phyloP scores from a whole-genome alignment of 495 filamentous ascomycete genomes.

The Xylaria palmicola region DNA sequence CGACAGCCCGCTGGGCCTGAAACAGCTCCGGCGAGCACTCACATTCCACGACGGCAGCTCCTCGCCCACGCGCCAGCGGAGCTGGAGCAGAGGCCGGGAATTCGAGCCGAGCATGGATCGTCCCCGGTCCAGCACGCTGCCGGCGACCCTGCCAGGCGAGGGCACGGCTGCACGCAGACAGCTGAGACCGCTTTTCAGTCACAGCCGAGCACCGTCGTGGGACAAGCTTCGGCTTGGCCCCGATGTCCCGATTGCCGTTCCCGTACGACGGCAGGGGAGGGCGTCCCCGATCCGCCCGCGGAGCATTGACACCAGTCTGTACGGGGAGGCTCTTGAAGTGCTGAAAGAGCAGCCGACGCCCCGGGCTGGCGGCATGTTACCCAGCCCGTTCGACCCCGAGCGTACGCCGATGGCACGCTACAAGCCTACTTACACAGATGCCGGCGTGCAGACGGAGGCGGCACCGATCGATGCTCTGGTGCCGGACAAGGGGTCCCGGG shows the following conservation, averaged over 20 bases:
- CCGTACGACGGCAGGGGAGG: slow-evolving; percentile 19
- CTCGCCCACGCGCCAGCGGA: slow-evolving; percentile 3
- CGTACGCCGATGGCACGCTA: not conserved
- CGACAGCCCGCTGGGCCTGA: slow-evolving; percentile 18
- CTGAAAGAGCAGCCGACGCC: slow-evolving; percentile 31
- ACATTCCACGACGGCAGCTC: slow-evolving; percentile 20
- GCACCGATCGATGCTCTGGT: not conserved
- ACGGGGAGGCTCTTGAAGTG: slow-evolving; percentile 19
- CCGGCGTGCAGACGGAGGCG: slow-evolving; percentile 23
- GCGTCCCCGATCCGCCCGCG: slow-evolving; percentile 26
- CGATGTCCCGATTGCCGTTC: slow-evolving; percentile 23
- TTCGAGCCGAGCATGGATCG: slow-evolving; percentile 21
- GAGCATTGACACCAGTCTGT: slow-evolving; percentile 19
- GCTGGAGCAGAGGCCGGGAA: slow-evolving; percentile 20
- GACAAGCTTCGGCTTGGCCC: slow-evolving; percentile 24
- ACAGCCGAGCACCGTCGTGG: slow-evolving; percentile 21
- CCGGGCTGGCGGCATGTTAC: not conserved
- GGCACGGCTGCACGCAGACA: slow-evolving; percentile 17
- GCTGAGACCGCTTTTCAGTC: slow-evolving; percentile 16
- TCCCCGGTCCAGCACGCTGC: slow-evolving; percentile 27
- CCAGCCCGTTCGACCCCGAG: not conserved
- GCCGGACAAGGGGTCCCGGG: not conserved
- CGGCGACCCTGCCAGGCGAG: slow-evolving; percentile 21
- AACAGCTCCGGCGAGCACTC: slow-evolving; percentile 25
- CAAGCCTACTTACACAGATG: slow-evolving; percentile 20